Base-by-base conservation (phyloP, 1,139 yeast genomes). In the Wickerhamomyces sp. region DNA sequence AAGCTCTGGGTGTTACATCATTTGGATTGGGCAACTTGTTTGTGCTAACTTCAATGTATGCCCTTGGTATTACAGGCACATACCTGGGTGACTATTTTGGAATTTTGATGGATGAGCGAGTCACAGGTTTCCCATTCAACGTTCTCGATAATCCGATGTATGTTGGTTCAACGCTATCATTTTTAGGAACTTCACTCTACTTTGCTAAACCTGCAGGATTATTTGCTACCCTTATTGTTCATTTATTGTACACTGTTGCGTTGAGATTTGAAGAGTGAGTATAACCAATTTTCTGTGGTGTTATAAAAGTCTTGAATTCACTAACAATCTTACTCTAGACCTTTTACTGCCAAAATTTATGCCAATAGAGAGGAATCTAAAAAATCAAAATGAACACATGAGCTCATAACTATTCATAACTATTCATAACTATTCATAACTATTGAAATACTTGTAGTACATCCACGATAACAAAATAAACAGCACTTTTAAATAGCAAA, bases 71-170 rank as follows among this genome's bases (percentile, higher is more conserved):
- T 47, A 90, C 97, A 10, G 98, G 98, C 14, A 92, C 98, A 16
- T 92, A 92, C 58, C 69, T 92, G 47, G 98, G 98, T 28, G 98
- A 92, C 63, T 94, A 92, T 65, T 92, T 92, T 64, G 98, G 98
- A 1, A 90, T 92, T 55, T 74, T 92, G 55, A 92, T 90, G 95
- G 78, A 79, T 47, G 78, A 85, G 48, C 75, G 95, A 57, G 96
- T 92, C 45, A 83, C 94, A n/a, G 81, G 85, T 1, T 92, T 92
- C 72, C 98, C 98, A 18, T 92, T 92, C 72, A 90, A 82, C 55
- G 76, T 89, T 44, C 76, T 83, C 51, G 83, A 87, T 57, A 92
- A 92, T 62, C 98, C 98, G 46, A 92, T 92, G 98, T 92, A 92
- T 65, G 84, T 85, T 58, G 98, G 98, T 18, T 85, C 95, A 7